Base-by-base conservation (phyloP, 768 basidiomycete genomes). In the Naganishia kalamii region DNA sequence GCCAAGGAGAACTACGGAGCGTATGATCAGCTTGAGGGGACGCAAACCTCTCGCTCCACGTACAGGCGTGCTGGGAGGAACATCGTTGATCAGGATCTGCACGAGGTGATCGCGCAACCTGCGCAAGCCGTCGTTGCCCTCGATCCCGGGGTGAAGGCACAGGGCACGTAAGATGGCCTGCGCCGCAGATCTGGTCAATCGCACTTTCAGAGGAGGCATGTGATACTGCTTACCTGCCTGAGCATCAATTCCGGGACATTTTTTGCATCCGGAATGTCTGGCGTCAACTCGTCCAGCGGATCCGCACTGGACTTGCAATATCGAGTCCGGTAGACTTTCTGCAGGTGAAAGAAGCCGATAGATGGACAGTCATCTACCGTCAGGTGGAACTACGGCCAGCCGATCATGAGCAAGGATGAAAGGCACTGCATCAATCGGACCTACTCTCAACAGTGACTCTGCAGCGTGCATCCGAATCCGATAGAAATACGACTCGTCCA, bases 391-490 rank as follows among this genome's bases (percentile, higher is more conserved):
- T 94, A 77, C 21, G 32, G 13, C 37, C 2, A 25, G 23, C 10
- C 8, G 35, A 15, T 21, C n/a, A 13, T 50, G 15, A 57, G 25
- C 32, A 40, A 5, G 21, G n/a, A 13, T 32, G 15, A 4, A 54
- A 49, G 12, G 35, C 40, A 33, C n/a, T 7, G 8, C 6, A 25
- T 35, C 32, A 25, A 6, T n/a, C 23, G 23, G 5, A 7, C 88
- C 75, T 76, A 93, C 92, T 37, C 83, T 83, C 50, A 91, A 85
- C 33, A 99, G 83, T 3, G 90, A 90, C 29, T 85, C 79, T 4
- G 90, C 91, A 1, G 96, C 96, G 78, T 97, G 94, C 79, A 90
- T 92, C 3, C 96, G 89, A 60, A 98, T 88, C 25, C 93, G 88
- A 77, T 88, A 94, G 78, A 90, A 97, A 78, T 98, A 98, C 75